Base-by-base conservation (phyloP, 352 stramenopile genomes). In the Globisporangium nodosum region DNA sequence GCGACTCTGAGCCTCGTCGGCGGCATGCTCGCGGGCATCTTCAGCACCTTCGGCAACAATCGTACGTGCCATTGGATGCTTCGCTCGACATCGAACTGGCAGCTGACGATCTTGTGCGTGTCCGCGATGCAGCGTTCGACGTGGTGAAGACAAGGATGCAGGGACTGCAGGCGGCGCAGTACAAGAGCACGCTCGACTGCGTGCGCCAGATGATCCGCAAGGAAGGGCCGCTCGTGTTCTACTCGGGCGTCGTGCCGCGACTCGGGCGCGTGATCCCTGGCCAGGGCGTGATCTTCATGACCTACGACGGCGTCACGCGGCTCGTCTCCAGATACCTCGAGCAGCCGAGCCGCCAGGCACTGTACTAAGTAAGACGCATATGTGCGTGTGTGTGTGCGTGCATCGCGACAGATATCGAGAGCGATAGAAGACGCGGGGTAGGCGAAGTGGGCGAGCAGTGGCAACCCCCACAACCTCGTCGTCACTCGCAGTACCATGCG, bases 281-380 rank as follows among this genome's bases (percentile, higher is more conserved):
- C n/a, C 96, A 98, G 69, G 96, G 96, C 54, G 96, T 98, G 51
- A 98, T 98, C 70, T 98, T 98, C 71, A 98, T 98, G 90, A 91
- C 84, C 13, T 94, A 93, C 68, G 87, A 96, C 61, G 71, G 78
- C 58, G 89, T 96, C 62, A 80, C 79, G 31, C 69, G 71, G 49
- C 49, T 69, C 35, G 79, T 92, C 15, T 71, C 79, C 1, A 58
- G 52, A 21, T 77, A 87, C 54, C 64, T 92, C 2, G 81, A 92
- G 43, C 42, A 65, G 11, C 56, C 56, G 49, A 52, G 20, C 20
- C 56, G 40, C 21, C 56, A 63, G 56, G 5, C 27, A 27, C 18
- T 61, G 24, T 39, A 55, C 20, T 61, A 61, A 20, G 12, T 9
- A 46, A 13, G 5, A 35, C 7, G 39, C 11, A 9, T 40, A 40